Percentiles rank a stretch among this genome's conserved stretches.
Conservation (phyloP, 2,329 filamentous ascomycete species). For the Colletotrichum cereale region DNA sequence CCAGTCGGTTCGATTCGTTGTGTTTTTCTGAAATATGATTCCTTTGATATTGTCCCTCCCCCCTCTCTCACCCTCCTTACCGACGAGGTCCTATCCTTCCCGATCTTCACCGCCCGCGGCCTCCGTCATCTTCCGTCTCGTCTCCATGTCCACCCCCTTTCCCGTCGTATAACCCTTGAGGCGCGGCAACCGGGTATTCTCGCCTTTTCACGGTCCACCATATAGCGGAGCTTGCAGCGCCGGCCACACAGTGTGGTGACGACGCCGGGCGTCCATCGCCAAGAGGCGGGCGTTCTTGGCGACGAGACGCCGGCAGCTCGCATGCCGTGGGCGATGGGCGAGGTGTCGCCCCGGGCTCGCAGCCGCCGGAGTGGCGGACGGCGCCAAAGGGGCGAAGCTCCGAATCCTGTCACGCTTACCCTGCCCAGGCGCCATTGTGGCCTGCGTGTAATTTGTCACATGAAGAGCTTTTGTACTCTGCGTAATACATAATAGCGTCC, state of each 20-base stretch:
- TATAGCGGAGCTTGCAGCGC: not conserved
- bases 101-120: slow-evolving; percentile 19
- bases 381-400: not conserved
- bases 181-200: not conserved
- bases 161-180: not conserved
- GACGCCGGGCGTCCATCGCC: slow-evolving; percentile 29
- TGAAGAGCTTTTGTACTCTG: not conserved
- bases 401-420: not conserved
- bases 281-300: slow-evolving; percentile 32
- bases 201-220: not conserved
- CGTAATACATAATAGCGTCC: not conserved
- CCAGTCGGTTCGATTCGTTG: not conserved
- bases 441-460: not conserved
- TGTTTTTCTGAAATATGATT: not conserved
- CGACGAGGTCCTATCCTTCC: not conserved
- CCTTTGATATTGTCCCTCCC: not conserved
- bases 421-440: not conserved
- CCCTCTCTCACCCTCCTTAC: not conserved
- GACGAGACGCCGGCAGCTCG: slow-evolving; percentile 2
- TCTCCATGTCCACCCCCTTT: not conserved
- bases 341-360: not conserved
- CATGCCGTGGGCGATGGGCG: slow-evolving; percentile 10
- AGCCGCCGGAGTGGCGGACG: not conserved
- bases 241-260: slow-evolving; percentile 25
- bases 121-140: slow-evolving; percentile 3